Percentiles rank a stretch among this genome's conserved stretches.
phyloP scores from a whole-genome alignment of 2,329 filamentous ascomycete species.

The Ascochyta fabae region DNA sequence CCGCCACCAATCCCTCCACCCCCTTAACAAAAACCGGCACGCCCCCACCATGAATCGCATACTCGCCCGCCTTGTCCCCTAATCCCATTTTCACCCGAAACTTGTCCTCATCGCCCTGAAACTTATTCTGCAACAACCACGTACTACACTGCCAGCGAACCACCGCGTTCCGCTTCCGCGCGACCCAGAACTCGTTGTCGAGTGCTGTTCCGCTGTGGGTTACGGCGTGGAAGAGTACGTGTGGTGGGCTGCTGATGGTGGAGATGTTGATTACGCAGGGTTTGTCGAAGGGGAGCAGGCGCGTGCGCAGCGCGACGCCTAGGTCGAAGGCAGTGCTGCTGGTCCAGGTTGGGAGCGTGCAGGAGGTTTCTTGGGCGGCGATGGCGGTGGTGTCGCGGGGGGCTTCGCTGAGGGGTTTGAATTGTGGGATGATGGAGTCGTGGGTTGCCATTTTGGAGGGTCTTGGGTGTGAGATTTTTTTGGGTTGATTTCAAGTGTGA shows the following conservation, averaged over 20 bases:
- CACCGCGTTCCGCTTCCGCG: conserved; percentile 75
- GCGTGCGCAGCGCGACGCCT: conserved; percentile 66
- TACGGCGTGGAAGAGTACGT: conserved; percentile 72
- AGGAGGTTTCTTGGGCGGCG: conserved; percentile 48
- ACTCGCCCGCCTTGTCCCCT: conserved; percentile 57
- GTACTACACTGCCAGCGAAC: conserved; percentile 71
- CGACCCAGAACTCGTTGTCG: conserved; percentile 71
- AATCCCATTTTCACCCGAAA: conserved; percentile 72
- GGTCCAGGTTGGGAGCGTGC: conserved; percentile 61
- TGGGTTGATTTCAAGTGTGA: too few species aligned
- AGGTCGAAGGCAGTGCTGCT: conserved; percentile 66
- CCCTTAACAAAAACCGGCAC: conserved; percentile 73
- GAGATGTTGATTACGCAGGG: conserved; percentile 69
- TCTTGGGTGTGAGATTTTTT: too few species aligned
- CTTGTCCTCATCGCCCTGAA: conserved; percentile 64
- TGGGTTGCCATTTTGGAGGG: conserved; percentile 22
- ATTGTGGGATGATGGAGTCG: conserved; percentile 31
- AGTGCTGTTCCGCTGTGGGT: conserved; percentile 70
- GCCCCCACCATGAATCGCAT: conserved; percentile 80
- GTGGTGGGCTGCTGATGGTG: conserved; percentile 58
- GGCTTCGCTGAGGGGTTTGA: conserved; percentile 28
- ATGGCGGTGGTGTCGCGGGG: conserved; percentile 47
- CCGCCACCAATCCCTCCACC: conserved; percentile 75
- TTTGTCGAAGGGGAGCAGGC: conserved; percentile 60
- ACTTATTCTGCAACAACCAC: conserved; percentile 74